Conservation (phyloP, 345 rosid species). For the Populus euphratica region DNA sequence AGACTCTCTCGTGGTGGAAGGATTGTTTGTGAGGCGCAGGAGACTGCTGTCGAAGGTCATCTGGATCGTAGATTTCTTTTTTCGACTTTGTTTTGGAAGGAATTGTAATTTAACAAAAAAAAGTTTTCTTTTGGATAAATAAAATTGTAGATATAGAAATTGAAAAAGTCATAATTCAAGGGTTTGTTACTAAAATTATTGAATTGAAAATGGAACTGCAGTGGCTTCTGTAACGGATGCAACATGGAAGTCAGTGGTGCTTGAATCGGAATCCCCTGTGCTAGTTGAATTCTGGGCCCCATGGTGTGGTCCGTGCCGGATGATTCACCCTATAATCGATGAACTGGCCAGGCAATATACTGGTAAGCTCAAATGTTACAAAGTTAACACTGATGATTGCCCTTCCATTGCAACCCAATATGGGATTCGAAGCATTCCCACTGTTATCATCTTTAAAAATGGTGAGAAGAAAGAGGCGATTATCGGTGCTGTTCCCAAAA, state of each 20-base stretch:
- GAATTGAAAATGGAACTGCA: slow-evolving; percentile 7
- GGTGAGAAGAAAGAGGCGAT: slow-evolving; percentile 51
- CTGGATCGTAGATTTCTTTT: not conserved
- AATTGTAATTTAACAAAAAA: too few species aligned
- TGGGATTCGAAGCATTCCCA: slow-evolving; percentile 51
- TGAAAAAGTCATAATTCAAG: not conserved
- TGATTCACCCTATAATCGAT: slow-evolving; percentile 46
- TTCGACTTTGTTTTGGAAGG: not conserved
- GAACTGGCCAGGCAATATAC: slow-evolving; percentile 40
- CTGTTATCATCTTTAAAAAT: slow-evolving; percentile 44
- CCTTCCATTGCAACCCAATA: slow-evolving; percentile 39
- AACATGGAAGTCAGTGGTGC: slow-evolving; percentile 38
- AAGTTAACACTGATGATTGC: slow-evolving; percentile 45
- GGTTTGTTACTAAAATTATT: not conserved
- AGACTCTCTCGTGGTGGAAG: slow-evolving; percentile 8
- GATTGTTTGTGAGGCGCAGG: slow-evolving; percentile 45
- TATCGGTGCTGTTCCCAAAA: slow-evolving; percentile 48
- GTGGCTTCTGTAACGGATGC: slow-evolving; percentile 35
- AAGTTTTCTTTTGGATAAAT: not conserved
- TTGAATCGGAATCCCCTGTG: slow-evolving; percentile 34
- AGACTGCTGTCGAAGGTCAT: slow-evolving; percentile 39
- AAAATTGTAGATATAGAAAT: not conserved
- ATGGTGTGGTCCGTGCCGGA: slow-evolving; percentile 57
- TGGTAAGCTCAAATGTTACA: slow-evolving; percentile 50
- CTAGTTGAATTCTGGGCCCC: slow-evolving; percentile 59